These are phyloP conservation scores for Macroventuria anomochaeta DNA, from an alignment of 2,329 filamentous ascomycete genomes.

Conservation along the genomic window DNA sequence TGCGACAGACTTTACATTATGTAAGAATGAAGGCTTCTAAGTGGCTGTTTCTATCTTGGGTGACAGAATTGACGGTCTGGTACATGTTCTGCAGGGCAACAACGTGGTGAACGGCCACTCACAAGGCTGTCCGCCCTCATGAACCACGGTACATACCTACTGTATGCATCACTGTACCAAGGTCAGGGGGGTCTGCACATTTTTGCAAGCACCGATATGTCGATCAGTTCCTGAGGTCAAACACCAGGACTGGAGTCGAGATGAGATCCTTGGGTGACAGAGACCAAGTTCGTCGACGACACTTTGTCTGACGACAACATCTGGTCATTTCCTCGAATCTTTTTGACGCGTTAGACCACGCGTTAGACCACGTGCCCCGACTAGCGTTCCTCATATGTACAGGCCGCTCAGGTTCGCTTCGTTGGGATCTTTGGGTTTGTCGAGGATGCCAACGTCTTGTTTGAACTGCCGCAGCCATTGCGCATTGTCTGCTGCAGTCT, in stretches of 20 bases:
- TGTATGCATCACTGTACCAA: too few relatives aligned
- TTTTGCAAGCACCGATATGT: too few relatives aligned
- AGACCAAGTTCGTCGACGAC: neutral
- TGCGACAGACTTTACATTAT: too few relatives aligned
- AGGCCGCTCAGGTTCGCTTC: constrained; percentile 9
- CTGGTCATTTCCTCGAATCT: neutral
- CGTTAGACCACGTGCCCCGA: neutral
- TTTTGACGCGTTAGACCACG: neutral
- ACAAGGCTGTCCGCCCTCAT: too few relatives aligned
- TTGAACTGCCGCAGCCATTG: constrained; percentile 44
- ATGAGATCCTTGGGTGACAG: neutral
- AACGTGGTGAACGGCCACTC: too few relatives aligned
- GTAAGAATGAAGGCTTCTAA: too few relatives aligned
- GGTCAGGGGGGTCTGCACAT: too few relatives aligned
- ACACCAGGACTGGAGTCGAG: neutral
- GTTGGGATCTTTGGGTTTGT: constrained; percentile 1
- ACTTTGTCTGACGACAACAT: neutral
- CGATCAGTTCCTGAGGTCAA: neutral
- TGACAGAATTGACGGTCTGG: too few relatives aligned
- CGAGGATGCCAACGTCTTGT: constrained; percentile 25
- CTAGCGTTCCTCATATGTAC: neutral
- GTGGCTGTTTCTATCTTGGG: too few relatives aligned
- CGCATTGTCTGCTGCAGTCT: constrained; percentile 45
- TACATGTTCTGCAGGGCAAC: too few relatives aligned
- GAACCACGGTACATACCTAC: too few relatives aligned